These are phyloP conservation scores for Pichia manshurica DNA, from an alignment of 805 yeast genomes.

Conservation along the genomic window DNA sequence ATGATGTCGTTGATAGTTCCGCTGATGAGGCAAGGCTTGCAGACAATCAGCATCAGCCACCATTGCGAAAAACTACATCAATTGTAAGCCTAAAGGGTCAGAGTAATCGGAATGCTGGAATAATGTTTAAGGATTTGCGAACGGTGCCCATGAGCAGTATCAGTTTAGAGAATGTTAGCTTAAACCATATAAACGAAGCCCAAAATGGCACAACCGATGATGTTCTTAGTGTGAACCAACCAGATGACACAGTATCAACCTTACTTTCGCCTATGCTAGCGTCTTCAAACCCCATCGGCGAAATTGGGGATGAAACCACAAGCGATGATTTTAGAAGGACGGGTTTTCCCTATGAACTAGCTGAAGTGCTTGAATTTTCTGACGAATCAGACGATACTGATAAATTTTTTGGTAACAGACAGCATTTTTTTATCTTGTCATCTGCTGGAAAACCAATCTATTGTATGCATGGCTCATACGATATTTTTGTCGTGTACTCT, in stretches of 20 bases:
- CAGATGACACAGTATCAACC: conserved; percentile 9
- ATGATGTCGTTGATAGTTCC: conserved; percentile 1
- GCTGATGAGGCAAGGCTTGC: background rate
- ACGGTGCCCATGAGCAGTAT: conserved; percentile 11
- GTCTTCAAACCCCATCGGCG: background rate
- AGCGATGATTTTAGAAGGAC: background rate
- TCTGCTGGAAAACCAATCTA: conserved; percentile 87
- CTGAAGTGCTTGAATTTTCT: conserved; percentile 21
- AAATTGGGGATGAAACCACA: background rate
- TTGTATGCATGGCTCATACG: conserved; percentile 69
- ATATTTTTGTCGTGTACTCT: conserved; percentile 59
- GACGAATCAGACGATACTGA: conserved; percentile 27
- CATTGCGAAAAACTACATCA: conserved; percentile 4
- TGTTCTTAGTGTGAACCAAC: background rate
- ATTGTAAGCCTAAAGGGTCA: background rate
- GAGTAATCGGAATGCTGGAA: conserved; percentile 3
- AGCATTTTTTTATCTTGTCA: conserved; percentile 75
- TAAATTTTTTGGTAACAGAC: conserved; percentile 35
- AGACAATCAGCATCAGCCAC: background rate
- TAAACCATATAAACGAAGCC: background rate
- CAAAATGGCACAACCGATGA: background rate
- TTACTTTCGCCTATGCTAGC: background rate
- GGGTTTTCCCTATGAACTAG: conserved; percentile 14
- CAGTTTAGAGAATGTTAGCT: conserved; percentile 11
- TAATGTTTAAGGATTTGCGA: conserved; percentile 11